Base-by-base conservation (phyloP, 495 filamentous ascomycete genomes). In the Aspergillus diversus region DNA sequence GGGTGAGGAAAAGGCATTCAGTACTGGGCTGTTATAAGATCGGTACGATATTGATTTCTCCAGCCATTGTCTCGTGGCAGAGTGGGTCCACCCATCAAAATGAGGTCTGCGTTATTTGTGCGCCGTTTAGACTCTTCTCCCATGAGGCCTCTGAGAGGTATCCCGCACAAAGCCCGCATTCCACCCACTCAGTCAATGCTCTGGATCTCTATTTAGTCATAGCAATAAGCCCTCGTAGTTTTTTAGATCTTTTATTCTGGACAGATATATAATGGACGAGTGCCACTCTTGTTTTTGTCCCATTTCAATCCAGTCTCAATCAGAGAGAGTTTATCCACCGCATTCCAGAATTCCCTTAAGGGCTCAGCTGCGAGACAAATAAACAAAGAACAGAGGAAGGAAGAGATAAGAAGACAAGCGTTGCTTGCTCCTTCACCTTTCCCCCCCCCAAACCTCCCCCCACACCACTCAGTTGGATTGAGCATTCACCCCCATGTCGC, bases 41-140 rank as follows among this genome's bases (percentile, higher is more conserved):
- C 21, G 21, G 21, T 27, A 27, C 21, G 21, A 27, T 27, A 27
- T 27, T 27, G 21, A 27, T 27, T 27, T 27, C 21, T 27, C 21
- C 21, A 2, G 21, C 21, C 21, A 27, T 1, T 2, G 21, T 27
- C 21, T 27, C 21, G 21, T 27, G 21, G 21, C 21, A 2, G 21
- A 27, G 47, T 50, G 16, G n/a, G 27, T 50, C 39, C 39, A 11
- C 11, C 39, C 39, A 11, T 31, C 48, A 15, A 16, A n/a, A 21
- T 58, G 27, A 15, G 69, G 75, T 73, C 73, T 79, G 78, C 74
- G 78, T 65, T 61, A 76, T 76, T 80, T 80, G 73, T 79, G 78
- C 78, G 75, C 73, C 32, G 57, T 69, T 71, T 66, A 67, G 63
- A 56, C 54, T 35, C 57, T 55, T 17, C 32, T 63, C 53, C 16